Evolutionary conservation across 1,284 basidiomycete species (phyloP).

Genomic region (Puccinia novopanici): DNA sequence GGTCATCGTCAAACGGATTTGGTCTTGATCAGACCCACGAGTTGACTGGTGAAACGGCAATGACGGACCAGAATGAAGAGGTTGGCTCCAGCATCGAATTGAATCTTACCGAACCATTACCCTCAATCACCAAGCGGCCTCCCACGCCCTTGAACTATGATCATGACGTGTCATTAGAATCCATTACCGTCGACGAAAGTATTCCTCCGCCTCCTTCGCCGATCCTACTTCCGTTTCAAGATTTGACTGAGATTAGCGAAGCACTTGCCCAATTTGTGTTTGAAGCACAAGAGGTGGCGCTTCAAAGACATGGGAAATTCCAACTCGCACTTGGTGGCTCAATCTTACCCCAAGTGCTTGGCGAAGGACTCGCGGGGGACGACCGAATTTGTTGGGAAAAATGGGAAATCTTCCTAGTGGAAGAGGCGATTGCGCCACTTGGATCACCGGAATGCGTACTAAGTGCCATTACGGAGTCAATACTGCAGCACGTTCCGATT

Average conservation of each 20-base stretch:
- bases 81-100: background rate
- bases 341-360: conserved; percentile 19
- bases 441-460: conserved; percentile 40
- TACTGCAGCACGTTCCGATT: conserved; percentile 48
- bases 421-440: conserved; percentile 40
- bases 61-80: background rate
- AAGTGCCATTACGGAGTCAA: conserved; percentile 19
- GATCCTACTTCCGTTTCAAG: conserved; percentile 43
- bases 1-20: conserved; percentile 15
- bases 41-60: background rate
- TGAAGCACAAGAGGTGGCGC: conserved; percentile 49
- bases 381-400: conserved; percentile 42
- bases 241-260: conserved; percentile 43
- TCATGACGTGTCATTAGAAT: background rate
- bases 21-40: conserved; percentile 3
- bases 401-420: conserved; percentile 47
- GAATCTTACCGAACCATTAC: conserved; percentile 12
- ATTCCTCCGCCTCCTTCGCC: conserved; percentile 32
- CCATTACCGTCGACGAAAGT: conserved; percentile 1
- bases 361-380: conserved; percentile 29
- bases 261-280: conserved; percentile 48
- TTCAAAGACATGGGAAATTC: conserved; percentile 44
- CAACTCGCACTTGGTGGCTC: conserved; percentile 35
- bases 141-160: conserved; percentile 29
- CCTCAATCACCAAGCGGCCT: conserved; percentile 34